Conservation (phyloP, 148 eudicot species). For the Spergularia marina region DNA sequence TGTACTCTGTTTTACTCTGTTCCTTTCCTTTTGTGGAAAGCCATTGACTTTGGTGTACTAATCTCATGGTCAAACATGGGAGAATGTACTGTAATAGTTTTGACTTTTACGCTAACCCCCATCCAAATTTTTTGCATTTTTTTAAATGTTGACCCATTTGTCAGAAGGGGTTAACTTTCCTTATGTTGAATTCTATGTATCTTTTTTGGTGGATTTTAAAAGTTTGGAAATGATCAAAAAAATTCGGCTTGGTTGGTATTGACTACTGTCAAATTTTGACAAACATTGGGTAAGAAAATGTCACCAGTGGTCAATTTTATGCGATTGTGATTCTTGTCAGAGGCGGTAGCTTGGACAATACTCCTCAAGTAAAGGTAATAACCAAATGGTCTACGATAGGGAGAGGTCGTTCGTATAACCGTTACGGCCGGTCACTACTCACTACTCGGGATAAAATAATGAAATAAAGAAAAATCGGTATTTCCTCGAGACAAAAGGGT, state of each 20-base stretch:
- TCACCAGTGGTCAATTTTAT: neutral
- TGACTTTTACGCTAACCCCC: neutral
- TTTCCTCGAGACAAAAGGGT: no score
- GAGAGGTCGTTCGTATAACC: no score
- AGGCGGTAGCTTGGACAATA: no score
- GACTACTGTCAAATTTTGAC: neutral
- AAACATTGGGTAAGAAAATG: neutral
- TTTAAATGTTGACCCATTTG: neutral
- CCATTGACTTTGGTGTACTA: slow-evolving; percentile 16
- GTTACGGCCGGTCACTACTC: no score
- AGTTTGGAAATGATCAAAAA: neutral
- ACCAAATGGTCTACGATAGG: no score
- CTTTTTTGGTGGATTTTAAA: slow-evolving; percentile 1
- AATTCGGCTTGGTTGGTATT: neutral
- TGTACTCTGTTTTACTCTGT: slow-evolving; percentile 28
- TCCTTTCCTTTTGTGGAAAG: neutral
- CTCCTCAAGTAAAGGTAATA: no score
- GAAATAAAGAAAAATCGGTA: no score
- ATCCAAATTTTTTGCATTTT: neutral
- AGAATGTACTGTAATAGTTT: neutral
- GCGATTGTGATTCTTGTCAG: neutral
- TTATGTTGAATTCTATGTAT: neutral
- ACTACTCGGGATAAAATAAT: no score
- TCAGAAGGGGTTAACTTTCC: neutral
- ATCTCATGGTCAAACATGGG: slow-evolving; percentile 21